phyloP scores from a whole-genome alignment of 2,329 filamentous ascomycete species.

The Hypoxylon sp. region DNA sequence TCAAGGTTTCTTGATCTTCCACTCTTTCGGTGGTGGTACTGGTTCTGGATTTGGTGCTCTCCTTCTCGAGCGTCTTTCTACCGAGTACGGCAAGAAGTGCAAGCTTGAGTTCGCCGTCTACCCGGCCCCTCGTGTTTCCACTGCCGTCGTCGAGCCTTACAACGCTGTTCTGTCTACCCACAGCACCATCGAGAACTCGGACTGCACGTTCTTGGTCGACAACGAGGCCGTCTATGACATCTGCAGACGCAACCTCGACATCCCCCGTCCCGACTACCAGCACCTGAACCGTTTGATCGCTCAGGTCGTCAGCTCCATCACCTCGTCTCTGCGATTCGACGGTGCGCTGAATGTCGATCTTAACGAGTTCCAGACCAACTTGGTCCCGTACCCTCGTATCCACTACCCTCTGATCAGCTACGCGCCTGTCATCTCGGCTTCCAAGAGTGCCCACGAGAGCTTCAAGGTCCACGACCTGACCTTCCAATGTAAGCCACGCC shows the following conservation, averaged over 20 bases:
- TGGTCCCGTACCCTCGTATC: constrained; percentile 77
- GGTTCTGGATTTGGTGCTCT: constrained; percentile 78
- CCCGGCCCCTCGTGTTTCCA: constrained; percentile 74
- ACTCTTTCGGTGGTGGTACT: constrained; percentile 77
- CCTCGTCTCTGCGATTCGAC: constrained; percentile 75
- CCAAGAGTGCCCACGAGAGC: constrained; percentile 85
- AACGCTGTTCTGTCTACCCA: constrained; percentile 77
- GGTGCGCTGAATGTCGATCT: constrained; percentile 77
- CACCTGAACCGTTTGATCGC: constrained; percentile 78
- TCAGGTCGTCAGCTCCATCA: constrained; percentile 79
- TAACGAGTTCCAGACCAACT: constrained; percentile 81
- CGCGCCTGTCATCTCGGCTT: constrained; percentile 73
- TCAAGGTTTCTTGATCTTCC: constrained; percentile 78
- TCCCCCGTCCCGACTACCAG: constrained; percentile 73
- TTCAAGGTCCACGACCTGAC: constrained; percentile 84
- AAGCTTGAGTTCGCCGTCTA: constrained; percentile 80
- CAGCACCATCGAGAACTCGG: constrained; percentile 80
- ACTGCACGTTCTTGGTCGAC: constrained; percentile 80
- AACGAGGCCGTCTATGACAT: constrained; percentile 81
- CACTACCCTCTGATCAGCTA: constrained; percentile 80
- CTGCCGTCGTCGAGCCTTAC: constrained; percentile 77
- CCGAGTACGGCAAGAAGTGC: constrained; percentile 79
- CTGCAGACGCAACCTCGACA: constrained; percentile 75
- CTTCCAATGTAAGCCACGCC: constrained; percentile 69
- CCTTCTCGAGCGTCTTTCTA: constrained; percentile 75